Evolutionary conservation across 345 rosid species (phyloP), one percentile per base, ranked within the genome.

Genomic region (Garcia nutans): DNA sequence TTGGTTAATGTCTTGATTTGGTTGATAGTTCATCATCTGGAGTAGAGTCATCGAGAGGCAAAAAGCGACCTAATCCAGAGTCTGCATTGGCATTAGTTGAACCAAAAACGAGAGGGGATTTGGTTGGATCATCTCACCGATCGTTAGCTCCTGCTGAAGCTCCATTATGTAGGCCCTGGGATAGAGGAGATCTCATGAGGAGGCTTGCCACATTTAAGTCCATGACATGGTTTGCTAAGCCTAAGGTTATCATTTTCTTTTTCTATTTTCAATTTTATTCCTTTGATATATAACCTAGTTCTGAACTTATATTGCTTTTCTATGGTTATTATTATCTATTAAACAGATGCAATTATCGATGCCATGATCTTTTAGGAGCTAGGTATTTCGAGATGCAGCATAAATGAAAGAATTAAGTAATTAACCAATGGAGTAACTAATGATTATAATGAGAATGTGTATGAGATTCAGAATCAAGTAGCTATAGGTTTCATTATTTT

Each of bases 221-320:
- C 70, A 96, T 96, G 99, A 90, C 94, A 22, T 96, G 99, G 96
- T 92, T 96, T 62, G 97, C 97, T 41, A 93, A 92, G 74, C 98
- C 97, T 64, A 85, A 90, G 97, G 99, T 93, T 66, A 55, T 37
- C 31, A 17, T n/a, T 64, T 56, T 22, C 5, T 16, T 37, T 57
- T 52, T 50, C 31, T 10, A 19, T 12, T 73, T 22, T 54, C 26
- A 7, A 23, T 28, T 2, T 9, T n/a, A 7, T 26, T 72, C 42
- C 17, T 16, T 16, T 13, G 16, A 28, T n/a, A 24, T 26, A 5
- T 16, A 45, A 44, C 13, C 2, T 67, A 22, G 24, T 23, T 44
- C 31, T n/a, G 24, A 67, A 44, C 28, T 47, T n/a, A 15, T 17
- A 63, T 63, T 17, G 44, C 4, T 19, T 17, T 64, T 3, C 5